Evolutionary conservation across 108 stramenopile species (phyloP).

Genomic region (Skeletonema grethae): DNA sequence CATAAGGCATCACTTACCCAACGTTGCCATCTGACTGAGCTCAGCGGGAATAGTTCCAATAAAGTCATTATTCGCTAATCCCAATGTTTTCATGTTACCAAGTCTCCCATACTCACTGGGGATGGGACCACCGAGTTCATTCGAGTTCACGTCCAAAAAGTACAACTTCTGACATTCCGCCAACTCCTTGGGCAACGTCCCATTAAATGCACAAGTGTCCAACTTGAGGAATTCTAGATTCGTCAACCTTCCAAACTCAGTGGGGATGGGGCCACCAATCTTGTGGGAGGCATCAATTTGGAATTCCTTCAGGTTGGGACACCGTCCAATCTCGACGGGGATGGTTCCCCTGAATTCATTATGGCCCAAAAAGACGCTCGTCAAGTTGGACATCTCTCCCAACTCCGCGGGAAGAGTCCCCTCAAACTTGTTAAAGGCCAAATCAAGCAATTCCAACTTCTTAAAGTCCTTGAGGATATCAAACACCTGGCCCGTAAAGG

Average conservation of each 20-base stretch:
- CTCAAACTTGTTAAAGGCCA: constrained; percentile 41
- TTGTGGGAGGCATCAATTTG: constrained; percentile 27
- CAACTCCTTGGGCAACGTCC: constrained; percentile 52
- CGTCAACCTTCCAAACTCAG: constrained; percentile 55
- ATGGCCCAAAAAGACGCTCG: constrained; percentile 32
- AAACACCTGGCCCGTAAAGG: constrained; percentile 35
- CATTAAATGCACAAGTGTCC: constrained; percentile 40
- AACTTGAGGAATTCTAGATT: constrained; percentile 57
- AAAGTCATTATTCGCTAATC: constrained; percentile 55
- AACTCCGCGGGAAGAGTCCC: constrained; percentile 56
- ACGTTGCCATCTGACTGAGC: constrained; percentile 39
- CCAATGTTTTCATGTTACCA: constrained; percentile 34
- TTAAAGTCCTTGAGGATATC: constrained; percentile 50
- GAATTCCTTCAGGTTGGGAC: constrained; percentile 57
- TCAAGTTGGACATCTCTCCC: constrained; percentile 39
- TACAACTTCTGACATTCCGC: constrained; percentile 47
- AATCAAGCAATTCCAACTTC: constrained; percentile 37
- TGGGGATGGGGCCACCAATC: constrained; percentile 58
- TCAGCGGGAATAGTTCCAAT: constrained; percentile 59
- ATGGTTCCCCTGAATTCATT: constrained; percentile 51
- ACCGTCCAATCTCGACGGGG: constrained; percentile 43
- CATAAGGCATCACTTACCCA: constrained; percentile 19
- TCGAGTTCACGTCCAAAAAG: constrained; percentile 52
- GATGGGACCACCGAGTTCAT: constrained; percentile 40
- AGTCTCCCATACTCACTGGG: constrained; percentile 54